A percentile compares a stretch with the other conserved stretches of the same genome.
phyloP scores from a whole-genome alignment of 106 monocot genomes.

The Ottelia alismoides region DNA sequence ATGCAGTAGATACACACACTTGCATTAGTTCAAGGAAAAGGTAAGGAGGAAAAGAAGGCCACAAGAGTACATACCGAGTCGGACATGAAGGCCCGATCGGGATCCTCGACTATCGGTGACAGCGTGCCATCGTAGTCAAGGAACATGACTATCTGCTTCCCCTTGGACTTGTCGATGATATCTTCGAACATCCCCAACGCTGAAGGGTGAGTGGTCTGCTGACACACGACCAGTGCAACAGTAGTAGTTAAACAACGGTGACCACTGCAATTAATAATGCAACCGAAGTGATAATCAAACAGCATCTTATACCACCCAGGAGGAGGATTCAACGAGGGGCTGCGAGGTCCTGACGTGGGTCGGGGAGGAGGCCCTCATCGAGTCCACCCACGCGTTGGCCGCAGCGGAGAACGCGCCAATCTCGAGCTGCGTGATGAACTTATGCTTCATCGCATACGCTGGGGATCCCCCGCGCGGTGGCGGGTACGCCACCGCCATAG shows the following conservation, averaged over 20 bases:
- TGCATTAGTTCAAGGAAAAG: too few species aligned
- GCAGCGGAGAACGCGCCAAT: not conserved
- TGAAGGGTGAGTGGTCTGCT: conserved; percentile 12
- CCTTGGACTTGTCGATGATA: conserved; percentile 6
- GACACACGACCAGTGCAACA: not conserved
- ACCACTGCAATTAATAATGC: not conserved
- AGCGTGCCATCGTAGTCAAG: too few species aligned
- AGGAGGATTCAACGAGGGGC: not conserved
- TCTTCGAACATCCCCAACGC: conserved; percentile 13
- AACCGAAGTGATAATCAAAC: not conserved
- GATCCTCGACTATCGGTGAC: too few species aligned
- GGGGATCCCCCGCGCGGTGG: not conserved
- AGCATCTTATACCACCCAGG: conserved; percentile 6
- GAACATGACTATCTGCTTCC: conserved; percentile 23
- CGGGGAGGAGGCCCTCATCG: conserved; percentile 13
- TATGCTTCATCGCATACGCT: not conserved
- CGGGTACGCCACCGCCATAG: not conserved
- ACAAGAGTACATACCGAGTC: not conserved
- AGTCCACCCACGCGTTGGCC: not conserved
- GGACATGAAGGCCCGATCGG: too few species aligned
- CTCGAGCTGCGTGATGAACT: not conserved
- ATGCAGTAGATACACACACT: too few species aligned
- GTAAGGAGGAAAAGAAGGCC: too few species aligned
- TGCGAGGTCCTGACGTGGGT: not conserved
- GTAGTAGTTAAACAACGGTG: too few species aligned